Conservation (phyloP, 2,329 filamentous ascomycete genomes). For the Cercospora sp. region DNA sequence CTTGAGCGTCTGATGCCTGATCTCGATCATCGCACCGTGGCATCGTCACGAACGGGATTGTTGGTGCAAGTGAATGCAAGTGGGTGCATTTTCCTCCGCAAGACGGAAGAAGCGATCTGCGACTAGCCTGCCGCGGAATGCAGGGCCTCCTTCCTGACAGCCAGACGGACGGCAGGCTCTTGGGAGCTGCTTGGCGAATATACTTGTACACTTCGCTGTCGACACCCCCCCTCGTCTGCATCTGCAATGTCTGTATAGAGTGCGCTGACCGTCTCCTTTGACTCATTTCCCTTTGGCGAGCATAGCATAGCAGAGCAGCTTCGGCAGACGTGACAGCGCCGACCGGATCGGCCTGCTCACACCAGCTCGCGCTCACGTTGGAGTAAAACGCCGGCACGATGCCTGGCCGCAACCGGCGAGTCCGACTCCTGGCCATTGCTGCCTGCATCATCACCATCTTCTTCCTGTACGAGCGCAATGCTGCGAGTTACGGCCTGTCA, state of each 20-base stretch:
- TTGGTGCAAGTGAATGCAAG: neutral
- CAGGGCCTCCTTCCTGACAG: neutral
- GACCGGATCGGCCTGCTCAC: constrained; percentile 15
- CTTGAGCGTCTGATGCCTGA: neutral
- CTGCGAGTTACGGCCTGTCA: constrained; percentile 19
- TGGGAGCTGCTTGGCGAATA: neutral
- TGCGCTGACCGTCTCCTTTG: neutral
- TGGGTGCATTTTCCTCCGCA: neutral
- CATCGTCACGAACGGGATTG: neutral
- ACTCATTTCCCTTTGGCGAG: neutral
- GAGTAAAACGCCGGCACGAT: constrained; percentile 19
- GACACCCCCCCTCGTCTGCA: neutral
- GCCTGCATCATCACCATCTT: constrained; percentile 31
- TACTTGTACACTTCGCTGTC: neutral
- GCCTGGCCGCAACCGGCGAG: constrained; percentile 31
- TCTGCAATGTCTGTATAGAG: neutral
- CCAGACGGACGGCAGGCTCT: neutral
- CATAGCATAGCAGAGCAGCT: constrained; percentile 7
- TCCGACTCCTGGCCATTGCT: constrained; percentile 31
- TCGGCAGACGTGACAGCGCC: constrained; percentile 10
- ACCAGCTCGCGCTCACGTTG: neutral
- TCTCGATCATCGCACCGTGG: neutral
- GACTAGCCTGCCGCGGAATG: neutral
- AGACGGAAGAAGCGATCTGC: neutral
- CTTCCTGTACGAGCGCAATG: constrained; percentile 31